Percentiles rank a stretch among this genome's conserved stretches.
Evolutionary conservation across 192 early-diverging fungal genomes (phyloP).

Genomic region (Dimargaris cristalligena): DNA sequence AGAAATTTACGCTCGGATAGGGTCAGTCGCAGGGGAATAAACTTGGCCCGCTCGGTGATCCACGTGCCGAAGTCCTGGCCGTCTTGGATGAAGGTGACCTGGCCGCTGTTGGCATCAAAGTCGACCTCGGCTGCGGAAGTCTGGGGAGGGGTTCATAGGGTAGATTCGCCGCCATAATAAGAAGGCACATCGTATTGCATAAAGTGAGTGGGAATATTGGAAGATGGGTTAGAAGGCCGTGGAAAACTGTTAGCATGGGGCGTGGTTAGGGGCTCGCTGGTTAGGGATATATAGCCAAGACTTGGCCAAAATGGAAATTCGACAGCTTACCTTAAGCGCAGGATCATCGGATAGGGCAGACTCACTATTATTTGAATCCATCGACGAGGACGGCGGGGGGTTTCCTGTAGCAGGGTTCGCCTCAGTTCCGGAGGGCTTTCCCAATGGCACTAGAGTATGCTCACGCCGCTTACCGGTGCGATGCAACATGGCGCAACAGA

Average conservation of each 20-base stretch:
- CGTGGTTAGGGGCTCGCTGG: not conserved
- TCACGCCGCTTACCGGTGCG: constrained; percentile 52
- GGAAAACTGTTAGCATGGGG: not conserved
- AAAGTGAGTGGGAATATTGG: constrained; percentile 16
- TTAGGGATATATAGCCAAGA: not conserved
- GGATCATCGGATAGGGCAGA: not conserved
- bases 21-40: constrained; percentile 83
- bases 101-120: constrained; percentile 21
- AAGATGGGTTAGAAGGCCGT: constrained; percentile 14
- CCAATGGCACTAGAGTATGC: constrained; percentile 22
- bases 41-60: constrained; percentile 76
- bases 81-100: constrained; percentile 20
- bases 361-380: not conserved
- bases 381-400: not conserved
- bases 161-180: constrained; percentile 12
- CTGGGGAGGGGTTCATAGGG: constrained; percentile 12
- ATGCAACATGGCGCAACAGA: constrained; percentile 76
- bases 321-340: not conserved
- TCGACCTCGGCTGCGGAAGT: constrained; percentile 24
- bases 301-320: not conserved
- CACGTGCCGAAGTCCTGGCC: constrained; percentile 55
- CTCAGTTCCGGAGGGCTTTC: not conserved
- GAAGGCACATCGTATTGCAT: not conserved
- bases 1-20: constrained; percentile 83
- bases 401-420: not conserved